phyloP scores from a whole-genome alignment of 2,329 filamentous ascomycete species.

The Paecilomyces dactylethromorphus region DNA sequence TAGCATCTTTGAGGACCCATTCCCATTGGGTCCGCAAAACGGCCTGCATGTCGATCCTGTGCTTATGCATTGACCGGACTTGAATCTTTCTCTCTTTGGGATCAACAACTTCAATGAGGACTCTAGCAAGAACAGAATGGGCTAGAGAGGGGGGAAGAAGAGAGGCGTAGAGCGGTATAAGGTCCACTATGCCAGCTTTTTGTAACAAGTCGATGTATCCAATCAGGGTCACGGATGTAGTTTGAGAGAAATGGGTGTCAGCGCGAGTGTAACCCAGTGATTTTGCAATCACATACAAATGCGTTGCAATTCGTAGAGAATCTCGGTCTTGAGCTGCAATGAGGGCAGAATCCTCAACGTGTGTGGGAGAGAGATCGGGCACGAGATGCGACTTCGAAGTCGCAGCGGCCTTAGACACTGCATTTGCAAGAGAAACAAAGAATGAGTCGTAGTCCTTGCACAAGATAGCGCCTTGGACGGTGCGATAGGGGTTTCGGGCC shows the following conservation, averaged over 20 bases:
- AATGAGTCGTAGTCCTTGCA: constrained; percentile 35
- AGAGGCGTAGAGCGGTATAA: constrained; percentile 84
- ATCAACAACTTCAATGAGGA: constrained; percentile 67
- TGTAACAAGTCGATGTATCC: constrained; percentile 77
- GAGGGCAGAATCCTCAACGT: constrained; percentile 43
- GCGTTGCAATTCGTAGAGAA: constrained; percentile 61
- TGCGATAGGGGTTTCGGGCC: constrained; percentile 37
- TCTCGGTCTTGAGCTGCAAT: constrained; percentile 45
- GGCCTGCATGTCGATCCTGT: constrained; percentile 63
- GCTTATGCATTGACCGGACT: constrained; percentile 67
- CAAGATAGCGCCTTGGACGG: constrained; percentile 38
- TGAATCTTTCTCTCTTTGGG: constrained; percentile 58
- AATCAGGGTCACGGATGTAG: constrained; percentile 56
- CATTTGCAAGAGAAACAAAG: constrained; percentile 33
- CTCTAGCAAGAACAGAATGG: constrained; percentile 66
- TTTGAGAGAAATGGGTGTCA: constrained; percentile 56
- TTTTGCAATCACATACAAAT: constrained; percentile 61
- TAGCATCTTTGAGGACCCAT: constrained; percentile 31
- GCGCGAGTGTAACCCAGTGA: constrained; percentile 47
- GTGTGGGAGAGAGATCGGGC: constrained; percentile 40
- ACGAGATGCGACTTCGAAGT: constrained; percentile 25
- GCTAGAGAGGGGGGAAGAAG: constrained; percentile 60
- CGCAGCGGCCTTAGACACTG: constrained; percentile 30
- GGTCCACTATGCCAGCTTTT: constrained; percentile 63
- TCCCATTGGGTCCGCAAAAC: constrained; percentile 66